Evolutionary conservation across 306 rosid species (phyloP).

Genomic region (Styphnolobium japonicum): DNA sequence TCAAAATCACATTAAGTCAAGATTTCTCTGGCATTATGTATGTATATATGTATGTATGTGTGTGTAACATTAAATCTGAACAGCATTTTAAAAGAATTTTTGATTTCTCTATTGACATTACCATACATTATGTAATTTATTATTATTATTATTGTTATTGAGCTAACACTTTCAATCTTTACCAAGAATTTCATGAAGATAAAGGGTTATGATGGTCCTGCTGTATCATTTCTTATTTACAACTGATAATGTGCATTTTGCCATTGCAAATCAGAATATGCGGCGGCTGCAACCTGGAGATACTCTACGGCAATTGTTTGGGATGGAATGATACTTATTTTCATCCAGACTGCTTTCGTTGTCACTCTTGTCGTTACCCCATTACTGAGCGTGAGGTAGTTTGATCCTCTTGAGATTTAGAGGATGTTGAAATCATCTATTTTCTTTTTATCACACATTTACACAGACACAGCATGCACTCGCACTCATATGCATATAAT

Average conservation of each 20-base stretch:
- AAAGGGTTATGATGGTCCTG: not conserved
- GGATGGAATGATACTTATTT: constrained; percentile 66
- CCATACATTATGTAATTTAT: not conserved
- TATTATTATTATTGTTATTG: not conserved
- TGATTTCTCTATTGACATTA: not conserved
- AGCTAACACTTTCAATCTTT: not conserved
- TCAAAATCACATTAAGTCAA: not conserved
- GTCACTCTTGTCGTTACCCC: constrained; percentile 70
- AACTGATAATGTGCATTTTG: constrained; percentile 19
- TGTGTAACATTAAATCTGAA: not conserved
- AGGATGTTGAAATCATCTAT: not conserved
- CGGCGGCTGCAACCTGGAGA: constrained; percentile 69
- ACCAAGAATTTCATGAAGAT: not conserved
- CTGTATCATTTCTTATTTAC: constrained; percentile 4
- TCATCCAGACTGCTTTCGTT: constrained; percentile 84
- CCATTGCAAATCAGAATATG: constrained; percentile 51
- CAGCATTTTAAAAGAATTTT: not conserved
- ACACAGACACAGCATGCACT: constrained; percentile 4
- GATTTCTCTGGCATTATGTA: not conserved
- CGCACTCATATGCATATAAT: not conserved
- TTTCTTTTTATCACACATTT: not conserved
- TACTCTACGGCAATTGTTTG: constrained; percentile 64
- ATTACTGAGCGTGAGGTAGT: constrained; percentile 86
- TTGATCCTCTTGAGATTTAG: constrained; percentile 21
- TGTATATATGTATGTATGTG: not conserved